Evolutionary conservation across 257 asterid genomes (phyloP), one percentile per base, ranked within the genome.

Genomic region (Jasminum sambac): DNA sequence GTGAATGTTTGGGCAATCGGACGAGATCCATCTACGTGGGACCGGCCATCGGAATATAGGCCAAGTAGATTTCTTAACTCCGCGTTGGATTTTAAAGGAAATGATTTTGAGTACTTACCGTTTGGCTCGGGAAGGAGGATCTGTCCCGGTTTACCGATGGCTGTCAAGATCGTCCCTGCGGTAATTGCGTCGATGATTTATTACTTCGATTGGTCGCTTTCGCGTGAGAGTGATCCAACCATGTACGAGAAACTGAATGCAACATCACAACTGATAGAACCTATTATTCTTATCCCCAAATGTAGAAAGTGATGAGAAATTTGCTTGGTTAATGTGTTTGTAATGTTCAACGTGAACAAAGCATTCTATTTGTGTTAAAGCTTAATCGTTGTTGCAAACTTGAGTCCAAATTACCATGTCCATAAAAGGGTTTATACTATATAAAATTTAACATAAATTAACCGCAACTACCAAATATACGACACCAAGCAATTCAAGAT

Each of bases 121-220:
- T 86, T 83, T 50, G 82, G 85, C 13, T 77, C 86, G 2, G 90
- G 90, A 34, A 73, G 83, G 61, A 85, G 87, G 68, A 83, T 85
- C 19, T 85, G 90, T 41, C 88, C 83, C 0, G 90, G 87, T 8
- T 25, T 76, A 23, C 74, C 82, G 5, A 78, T 85, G 88, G 90
- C 83, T 63, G 37, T 70, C 6, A 76, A 71, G 73, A 73, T 46
- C 0, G 30, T 78, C 26, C 76, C 78, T 13, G 42, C 75, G 5
- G 64, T 76, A 19, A 67, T 85, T 61, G 83, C 81, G 25, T 24
- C 77, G 3, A 55, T 83, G 68, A 44, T 75, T 17, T 74, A 72
- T 48, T 73, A 11, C 67, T 75, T 78, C 12, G 74, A 85, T 41
- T 86, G 88, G 83, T 60, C 79, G 2, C 48, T 66, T 40, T 79